phyloP scores from a whole-genome alignment of 768 basidiomycete species.

The Lanmaoa pseudosensibilis region DNA sequence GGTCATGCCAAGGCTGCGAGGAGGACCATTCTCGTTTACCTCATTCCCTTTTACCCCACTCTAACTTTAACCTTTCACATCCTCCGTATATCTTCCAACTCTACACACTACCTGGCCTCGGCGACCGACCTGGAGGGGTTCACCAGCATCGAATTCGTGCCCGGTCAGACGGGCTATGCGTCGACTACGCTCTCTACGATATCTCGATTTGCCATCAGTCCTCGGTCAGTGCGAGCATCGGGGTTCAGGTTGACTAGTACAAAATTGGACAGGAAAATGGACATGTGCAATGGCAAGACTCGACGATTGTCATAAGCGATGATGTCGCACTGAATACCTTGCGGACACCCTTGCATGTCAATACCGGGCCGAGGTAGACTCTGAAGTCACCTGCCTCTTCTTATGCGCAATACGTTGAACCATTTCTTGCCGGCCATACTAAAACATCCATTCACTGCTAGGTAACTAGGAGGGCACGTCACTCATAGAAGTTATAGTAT shows the following conservation, averaged over 20 bases:
- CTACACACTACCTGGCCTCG: neutral
- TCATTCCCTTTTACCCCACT: too few relatives aligned
- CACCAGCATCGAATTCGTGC: neutral
- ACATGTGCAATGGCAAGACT: neutral
- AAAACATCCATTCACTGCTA: too few relatives aligned
- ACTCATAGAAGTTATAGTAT: too few relatives aligned
- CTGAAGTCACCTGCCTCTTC: neutral
- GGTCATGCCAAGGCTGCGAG: too few relatives aligned
- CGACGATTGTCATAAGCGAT: neutral
- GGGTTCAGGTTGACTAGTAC: neutral
- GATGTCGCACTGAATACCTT: neutral
- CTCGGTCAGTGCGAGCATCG: neutral
- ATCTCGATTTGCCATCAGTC: neutral
- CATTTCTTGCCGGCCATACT: neutral
- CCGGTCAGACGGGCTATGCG: neutral
- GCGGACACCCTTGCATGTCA: neutral
- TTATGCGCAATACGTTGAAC: too few relatives aligned
- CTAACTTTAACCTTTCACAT: too few relatives aligned
- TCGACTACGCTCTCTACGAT: neutral
- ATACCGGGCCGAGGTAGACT: neutral
- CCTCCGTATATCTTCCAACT: too few relatives aligned
- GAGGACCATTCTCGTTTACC: too few relatives aligned
- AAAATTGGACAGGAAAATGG: neutral
- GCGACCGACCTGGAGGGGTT: neutral
- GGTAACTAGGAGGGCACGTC: too few relatives aligned